These are phyloP conservation scores for Leucoagaricus sp. DNA, from an alignment of 1,284 basidiomycete genomes.

Conservation along the genomic window DNA sequence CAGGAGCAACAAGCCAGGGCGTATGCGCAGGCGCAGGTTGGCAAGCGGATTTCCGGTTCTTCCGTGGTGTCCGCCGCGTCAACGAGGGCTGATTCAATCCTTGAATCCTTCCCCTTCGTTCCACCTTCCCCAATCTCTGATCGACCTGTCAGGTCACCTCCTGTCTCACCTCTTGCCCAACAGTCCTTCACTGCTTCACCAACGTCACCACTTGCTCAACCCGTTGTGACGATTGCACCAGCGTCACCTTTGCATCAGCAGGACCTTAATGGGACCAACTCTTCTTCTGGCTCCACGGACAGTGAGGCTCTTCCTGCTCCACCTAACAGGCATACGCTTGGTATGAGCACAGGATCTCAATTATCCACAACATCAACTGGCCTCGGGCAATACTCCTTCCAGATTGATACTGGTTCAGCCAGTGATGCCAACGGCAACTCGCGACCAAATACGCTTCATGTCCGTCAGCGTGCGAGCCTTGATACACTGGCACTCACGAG, in stretches of 20 bases:
- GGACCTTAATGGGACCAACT: slow-evolving; percentile 24
- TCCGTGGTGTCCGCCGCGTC: slow-evolving; percentile 69
- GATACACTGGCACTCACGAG: slow-evolving; percentile 80
- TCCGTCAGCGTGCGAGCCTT: slow-evolving; percentile 71
- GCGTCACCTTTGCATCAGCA: slow-evolving; percentile 33
- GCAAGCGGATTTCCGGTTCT: slow-evolving; percentile 54
- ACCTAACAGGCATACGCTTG: slow-evolving; percentile 56
- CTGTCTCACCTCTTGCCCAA: slow-evolving; percentile 66
- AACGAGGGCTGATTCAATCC: slow-evolving; percentile 74
- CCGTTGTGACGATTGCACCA: slow-evolving; percentile 38
- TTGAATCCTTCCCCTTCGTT: slow-evolving; percentile 83
- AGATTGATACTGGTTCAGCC: slow-evolving; percentile 62
- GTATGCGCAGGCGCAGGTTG: slow-evolving; percentile 53
- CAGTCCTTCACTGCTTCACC: slow-evolving; percentile 46
- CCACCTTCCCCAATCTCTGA: slow-evolving; percentile 82
- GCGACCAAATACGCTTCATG: slow-evolving; percentile 31
- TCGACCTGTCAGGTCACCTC: slow-evolving; percentile 70
- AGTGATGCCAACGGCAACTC: slow-evolving; percentile 23
- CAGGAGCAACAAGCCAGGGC: slow-evolving; percentile 66
- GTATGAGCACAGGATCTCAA: slow-evolving; percentile 71
- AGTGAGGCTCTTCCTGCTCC: slow-evolving; percentile 42
- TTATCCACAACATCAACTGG: slow-evolving; percentile 74
- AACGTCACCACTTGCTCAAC: slow-evolving; percentile 32
- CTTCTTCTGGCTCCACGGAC: slow-evolving; percentile 13
- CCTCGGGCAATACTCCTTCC: slow-evolving; percentile 79